Base-by-base conservation (phyloP, 352 stramenopile genomes). In the Peronospora belbahrii region DNA sequence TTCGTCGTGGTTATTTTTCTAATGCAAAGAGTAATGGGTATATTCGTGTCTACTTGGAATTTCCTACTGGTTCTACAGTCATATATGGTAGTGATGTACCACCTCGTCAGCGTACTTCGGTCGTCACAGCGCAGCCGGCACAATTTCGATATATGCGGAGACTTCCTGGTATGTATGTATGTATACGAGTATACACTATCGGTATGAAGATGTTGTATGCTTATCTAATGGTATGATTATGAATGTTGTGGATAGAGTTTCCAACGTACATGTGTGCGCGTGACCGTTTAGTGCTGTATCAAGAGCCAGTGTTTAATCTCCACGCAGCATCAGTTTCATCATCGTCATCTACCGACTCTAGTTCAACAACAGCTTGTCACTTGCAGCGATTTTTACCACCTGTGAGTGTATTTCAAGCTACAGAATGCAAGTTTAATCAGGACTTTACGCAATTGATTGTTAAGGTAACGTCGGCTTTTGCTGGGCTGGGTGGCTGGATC, bases 1-100 rank as follows among this genome's bases (percentile, higher is more conserved):
- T 87, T 59, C 78, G 73, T 22, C 78, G 74, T 31, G 78, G 78
- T 22, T 67, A 69, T 38, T 89, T 89, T 48, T 87, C 78, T 19
- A 89, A 82, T 36, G 65, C 71, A 28, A 67, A 70, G 39, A 65
- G 70, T 40, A 84, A 78, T 53, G 78, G 78, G 9, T 89, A 84
- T 58, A 57, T 88, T 19, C 77, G 77, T 19, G 77, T 85, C 13
- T 53, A 76, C 22, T 70, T 83, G 3, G 71, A 83, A 9, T 65
- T 68, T 7, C 44, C 51, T 3, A 27, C 43, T 9, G 55, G 35
- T 6, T 59, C 49, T 6, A 15, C 14, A n/a, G 33, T 27, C 10
- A 24, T 55, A 3, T 54, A 61, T 13, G 18, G 35, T 14, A 43
- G 42, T 18, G 61, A 70, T 13, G 14, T 77, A 4, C 64, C 67